Evolutionary conservation across 1,284 basidiomycete genomes (phyloP), one percentile per base, ranked within the genome.

Genomic region (Malassezia arunalokei): DNA sequence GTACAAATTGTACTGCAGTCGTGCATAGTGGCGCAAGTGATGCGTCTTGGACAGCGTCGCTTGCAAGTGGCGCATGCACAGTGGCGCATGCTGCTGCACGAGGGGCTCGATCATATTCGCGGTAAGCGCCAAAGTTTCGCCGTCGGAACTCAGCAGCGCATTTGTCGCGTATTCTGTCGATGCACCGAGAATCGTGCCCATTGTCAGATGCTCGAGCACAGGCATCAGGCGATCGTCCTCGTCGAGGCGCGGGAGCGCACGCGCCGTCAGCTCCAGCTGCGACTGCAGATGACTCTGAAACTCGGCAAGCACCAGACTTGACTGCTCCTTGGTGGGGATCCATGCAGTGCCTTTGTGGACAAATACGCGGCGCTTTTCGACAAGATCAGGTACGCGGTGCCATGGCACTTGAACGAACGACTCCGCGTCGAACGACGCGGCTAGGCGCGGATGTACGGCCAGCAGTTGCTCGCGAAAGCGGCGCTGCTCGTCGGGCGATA

Each of bases 1-100:
- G 78, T 98, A 99, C 33, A 98, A 76, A 2, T 86, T 88, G 72
- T 95, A 89, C 67, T 96, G 86, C 67, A 95, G 74, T 28, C 94
- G 79, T 11, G 86, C 91, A 71, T 84, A 87, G 74, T 99, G 91
- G 72, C 92, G 91, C 62, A 99, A 76, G 71, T 96, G 92, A 47
- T 82, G 81, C 68, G 89, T 85, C 60, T 79, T 77, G 58, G 81
- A 80, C 57, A 96, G 76, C 50, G 78, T 82, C 51, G 85, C 82
- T 70, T 96, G 90, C 49, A 96, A 76, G 65, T 85, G 84, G 49
- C 87, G 83, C 91, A 96, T 95, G 75, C 94, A 99, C 61, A 90
- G 77, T 1, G 94, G 94, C 79, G 89, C 96, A 72, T 96, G 90
- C 71, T 85, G 84, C 64, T 77, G 79, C 1, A 91, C 83, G 29